Conservation (phyloP, 75 land plant genomes). For the Cupressus sempervirens region DNA sequence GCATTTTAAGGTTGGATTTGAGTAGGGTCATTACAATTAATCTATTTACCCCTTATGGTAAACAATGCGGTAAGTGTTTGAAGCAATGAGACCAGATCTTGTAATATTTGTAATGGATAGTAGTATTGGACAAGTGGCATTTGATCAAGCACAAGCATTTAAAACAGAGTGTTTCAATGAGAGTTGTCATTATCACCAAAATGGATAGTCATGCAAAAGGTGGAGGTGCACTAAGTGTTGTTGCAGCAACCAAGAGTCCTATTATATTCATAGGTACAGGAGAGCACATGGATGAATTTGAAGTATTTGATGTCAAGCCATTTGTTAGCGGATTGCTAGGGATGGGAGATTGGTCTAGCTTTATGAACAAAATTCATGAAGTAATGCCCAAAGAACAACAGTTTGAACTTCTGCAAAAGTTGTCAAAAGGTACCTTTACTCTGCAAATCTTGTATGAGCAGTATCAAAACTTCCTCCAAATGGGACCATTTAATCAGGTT, state of each 20-base stretch:
- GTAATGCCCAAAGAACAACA: no score
- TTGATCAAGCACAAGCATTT: no score
- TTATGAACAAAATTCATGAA: no score
- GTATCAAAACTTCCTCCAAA: no score
- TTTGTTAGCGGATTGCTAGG: conserved; percentile 50
- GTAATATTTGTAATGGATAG: conserved; percentile 45
- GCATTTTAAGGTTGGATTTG: no score
- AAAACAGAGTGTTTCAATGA: conserved; percentile 49
- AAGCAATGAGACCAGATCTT: conserved; percentile 43
- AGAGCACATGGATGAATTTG: conserved; percentile 51
- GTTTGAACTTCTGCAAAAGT: no score
- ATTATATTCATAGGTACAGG: conserved; percentile 49
- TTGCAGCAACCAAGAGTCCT: conserved; percentile 55
- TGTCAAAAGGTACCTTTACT: no score
- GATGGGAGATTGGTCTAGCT: conserved; percentile 51
- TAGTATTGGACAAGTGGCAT: no score
- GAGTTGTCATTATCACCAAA: conserved; percentile 48
- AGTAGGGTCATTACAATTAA: no score
- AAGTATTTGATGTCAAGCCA: conserved; percentile 47
- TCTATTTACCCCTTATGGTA: no score
- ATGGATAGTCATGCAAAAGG: conserved; percentile 61
- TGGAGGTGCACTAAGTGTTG: conserved; percentile 51
- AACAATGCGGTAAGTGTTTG: conserved; percentile 52
- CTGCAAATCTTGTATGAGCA: no score
- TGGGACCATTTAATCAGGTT: no score